phyloP scores from a whole-genome alignment of 768 basidiomycete species.

The Kwoniella newhampshirensis region DNA sequence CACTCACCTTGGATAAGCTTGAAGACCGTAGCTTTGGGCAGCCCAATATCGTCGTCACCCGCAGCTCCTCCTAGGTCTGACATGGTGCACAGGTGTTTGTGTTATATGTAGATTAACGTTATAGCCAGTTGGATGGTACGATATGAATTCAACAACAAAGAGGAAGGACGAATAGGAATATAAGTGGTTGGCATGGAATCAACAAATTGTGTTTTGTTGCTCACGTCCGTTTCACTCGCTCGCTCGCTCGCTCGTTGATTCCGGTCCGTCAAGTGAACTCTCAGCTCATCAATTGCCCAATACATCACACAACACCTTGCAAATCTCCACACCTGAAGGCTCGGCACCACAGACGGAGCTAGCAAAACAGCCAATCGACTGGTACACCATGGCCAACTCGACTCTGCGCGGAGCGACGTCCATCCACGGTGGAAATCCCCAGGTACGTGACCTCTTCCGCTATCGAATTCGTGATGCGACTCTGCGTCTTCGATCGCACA shows the following conservation, averaged over 20 bases:
- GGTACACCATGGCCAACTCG: slow-evolving; percentile 75
- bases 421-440: slow-evolving; percentile 97
- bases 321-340: no score
- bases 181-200: background rate
- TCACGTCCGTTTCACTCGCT: background rate
- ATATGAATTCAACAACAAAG: background rate
- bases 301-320: background rate
- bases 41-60: slow-evolving; percentile 85
- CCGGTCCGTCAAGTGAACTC: background rate
- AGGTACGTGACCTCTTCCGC: slow-evolving; percentile 59
- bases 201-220: background rate
- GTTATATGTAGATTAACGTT: slow-evolving; percentile 2
- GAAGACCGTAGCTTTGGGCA: slow-evolving; percentile 95
- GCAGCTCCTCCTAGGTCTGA: slow-evolving; percentile 75
- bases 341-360: no score
- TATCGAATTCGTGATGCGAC: no score
- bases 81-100: slow-evolving; percentile 60
- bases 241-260: background rate
- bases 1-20: slow-evolving; percentile 87
- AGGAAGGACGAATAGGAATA: no score
- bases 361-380: background rate
- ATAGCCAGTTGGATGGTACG: no score
- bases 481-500: no score
- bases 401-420: slow-evolving; percentile 81
- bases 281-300: background rate